A percentile compares a stretch with the other conserved stretches of the same genome.
Evolutionary conservation across 768 basidiomycete genomes (phyloP).

Genomic region (Suillus bovinus): DNA sequence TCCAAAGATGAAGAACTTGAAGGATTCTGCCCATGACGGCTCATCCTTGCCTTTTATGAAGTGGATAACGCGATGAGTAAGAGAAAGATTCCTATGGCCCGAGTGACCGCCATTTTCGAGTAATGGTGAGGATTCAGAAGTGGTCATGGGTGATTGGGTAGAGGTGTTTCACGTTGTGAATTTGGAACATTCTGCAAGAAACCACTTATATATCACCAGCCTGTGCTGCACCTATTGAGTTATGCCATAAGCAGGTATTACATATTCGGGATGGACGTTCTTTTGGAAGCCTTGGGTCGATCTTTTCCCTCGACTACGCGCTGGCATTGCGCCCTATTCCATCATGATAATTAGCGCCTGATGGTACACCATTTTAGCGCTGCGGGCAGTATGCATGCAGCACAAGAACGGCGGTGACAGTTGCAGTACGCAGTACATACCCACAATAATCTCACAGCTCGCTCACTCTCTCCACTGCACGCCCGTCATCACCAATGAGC

Average conservation of each 20-base stretch:
- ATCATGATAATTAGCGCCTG: no score
- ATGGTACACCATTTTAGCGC: no score
- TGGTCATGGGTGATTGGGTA: slow-evolving; percentile 21
- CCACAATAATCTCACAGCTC: slow-evolving; percentile 20
- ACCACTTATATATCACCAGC: background rate
- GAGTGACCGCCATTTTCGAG: slow-evolving; percentile 40
- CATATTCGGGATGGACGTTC: background rate
- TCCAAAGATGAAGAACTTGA: slow-evolving; percentile 58
- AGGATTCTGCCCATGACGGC: slow-evolving; percentile 60
- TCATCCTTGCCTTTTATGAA: slow-evolving; percentile 56
- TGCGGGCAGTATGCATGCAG: no score
- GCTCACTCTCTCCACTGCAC: slow-evolving; percentile 25
- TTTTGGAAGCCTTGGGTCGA: background rate
- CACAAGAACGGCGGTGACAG: no score
- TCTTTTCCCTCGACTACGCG: background rate
- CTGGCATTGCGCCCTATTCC: background rate
- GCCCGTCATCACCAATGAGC: slow-evolving; percentile 22
- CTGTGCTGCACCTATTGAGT: no score
- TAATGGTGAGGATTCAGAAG: slow-evolving; percentile 48
- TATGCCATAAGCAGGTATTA: background rate
- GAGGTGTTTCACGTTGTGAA: background rate
- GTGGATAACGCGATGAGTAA: slow-evolving; percentile 32
- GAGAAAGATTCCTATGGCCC: slow-evolving; percentile 22
- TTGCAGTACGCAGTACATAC: background rate
- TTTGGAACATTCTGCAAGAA: background rate